These are phyloP conservation scores for Erysimum cheiranthoides DNA, from an alignment of 345 rosid species.

Conservation along the genomic window DNA sequence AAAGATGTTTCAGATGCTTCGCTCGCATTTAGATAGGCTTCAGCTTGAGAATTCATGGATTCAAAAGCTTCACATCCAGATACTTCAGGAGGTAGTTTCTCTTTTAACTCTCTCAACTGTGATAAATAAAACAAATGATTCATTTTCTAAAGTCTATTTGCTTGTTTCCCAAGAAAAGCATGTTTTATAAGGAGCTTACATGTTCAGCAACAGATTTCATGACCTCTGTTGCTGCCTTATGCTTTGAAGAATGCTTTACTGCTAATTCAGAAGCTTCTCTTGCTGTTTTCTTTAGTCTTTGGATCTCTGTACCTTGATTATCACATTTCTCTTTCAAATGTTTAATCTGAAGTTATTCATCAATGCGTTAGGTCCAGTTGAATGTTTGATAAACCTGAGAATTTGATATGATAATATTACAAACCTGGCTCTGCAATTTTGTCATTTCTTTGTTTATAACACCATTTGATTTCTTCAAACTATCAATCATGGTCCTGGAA, in stretches of 20 bases:
- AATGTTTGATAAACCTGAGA: neutral
- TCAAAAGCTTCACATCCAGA: constrained; percentile 59
- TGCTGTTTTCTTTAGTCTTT: constrained; percentile 54
- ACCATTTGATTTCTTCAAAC: constrained; percentile 86
- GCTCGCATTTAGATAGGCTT: constrained; percentile 50
- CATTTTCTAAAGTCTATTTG: neutral
- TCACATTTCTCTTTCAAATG: constrained; percentile 69
- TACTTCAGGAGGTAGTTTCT: constrained; percentile 65
- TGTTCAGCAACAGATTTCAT: constrained; percentile 61
- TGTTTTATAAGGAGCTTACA: constrained; percentile 51
- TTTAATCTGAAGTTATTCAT: constrained; percentile 53
- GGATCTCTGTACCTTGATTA: constrained; percentile 66
- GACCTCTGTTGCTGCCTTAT: constrained; percentile 59
- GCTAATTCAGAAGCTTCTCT: constrained; percentile 60
- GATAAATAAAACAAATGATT: neutral
- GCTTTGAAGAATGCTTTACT: constrained; percentile 60
- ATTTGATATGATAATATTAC: neutral
- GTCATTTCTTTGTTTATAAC: constrained; percentile 75
- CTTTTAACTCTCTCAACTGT: constrained; percentile 68
- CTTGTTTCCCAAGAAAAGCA: neutral
- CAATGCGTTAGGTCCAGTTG: neutral
- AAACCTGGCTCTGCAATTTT: constrained; percentile 78
- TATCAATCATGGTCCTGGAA: constrained; percentile 75
- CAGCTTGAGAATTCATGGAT: constrained; percentile 61
- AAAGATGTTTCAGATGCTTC: constrained; percentile 49